A percentile compares a stretch with the other conserved stretches of the same genome.
Evolutionary conservation across 495 filamentous ascomycete genomes (phyloP).

Genomic region (Durotheca rogersii): DNA sequence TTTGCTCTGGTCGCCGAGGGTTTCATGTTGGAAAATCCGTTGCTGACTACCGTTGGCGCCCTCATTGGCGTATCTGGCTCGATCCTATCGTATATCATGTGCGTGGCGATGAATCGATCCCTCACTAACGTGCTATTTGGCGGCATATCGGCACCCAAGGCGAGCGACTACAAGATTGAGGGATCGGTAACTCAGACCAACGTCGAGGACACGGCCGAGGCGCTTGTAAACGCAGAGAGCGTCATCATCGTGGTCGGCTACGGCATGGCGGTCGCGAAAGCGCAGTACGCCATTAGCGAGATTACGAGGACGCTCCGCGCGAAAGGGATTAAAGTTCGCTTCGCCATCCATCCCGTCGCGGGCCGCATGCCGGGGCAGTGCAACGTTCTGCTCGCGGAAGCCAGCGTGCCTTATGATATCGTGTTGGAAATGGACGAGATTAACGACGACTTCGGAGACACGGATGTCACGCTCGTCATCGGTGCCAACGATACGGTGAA

Average conservation of each 20-base stretch:
- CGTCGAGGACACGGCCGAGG: constrained; percentile 72
- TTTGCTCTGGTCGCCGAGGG: constrained; percentile 83
- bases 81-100: constrained; percentile 80
- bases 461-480: constrained; percentile 81
- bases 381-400: constrained; percentile 80
- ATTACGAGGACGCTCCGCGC: constrained; percentile 68
- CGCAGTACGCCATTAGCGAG: constrained; percentile 79
- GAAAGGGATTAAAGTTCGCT: constrained; percentile 74
- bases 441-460: constrained; percentile 81
- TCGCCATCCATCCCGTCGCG: constrained; percentile 81
- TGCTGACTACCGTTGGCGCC: constrained; percentile 75
- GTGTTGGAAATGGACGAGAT: constrained; percentile 90
- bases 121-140: constrained; percentile 81
- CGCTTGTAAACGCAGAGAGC: constrained; percentile 66
- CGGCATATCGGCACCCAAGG: constrained; percentile 62
- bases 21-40: constrained; percentile 80
- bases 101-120: constrained; percentile 80
- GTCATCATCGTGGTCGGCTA: constrained; percentile 85
- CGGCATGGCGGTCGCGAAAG: constrained; percentile 85
- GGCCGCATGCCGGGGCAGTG: constrained; percentile 86
- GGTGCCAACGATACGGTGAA: constrained; percentile 87
- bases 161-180: constrained; percentile 68
- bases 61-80: constrained; percentile 80
- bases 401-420: constrained; percentile 80
- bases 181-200: constrained; percentile 69